Evolutionary conservation across 345 rosid species (phyloP).

Genomic region (Crucihimalaya himalaica): DNA sequence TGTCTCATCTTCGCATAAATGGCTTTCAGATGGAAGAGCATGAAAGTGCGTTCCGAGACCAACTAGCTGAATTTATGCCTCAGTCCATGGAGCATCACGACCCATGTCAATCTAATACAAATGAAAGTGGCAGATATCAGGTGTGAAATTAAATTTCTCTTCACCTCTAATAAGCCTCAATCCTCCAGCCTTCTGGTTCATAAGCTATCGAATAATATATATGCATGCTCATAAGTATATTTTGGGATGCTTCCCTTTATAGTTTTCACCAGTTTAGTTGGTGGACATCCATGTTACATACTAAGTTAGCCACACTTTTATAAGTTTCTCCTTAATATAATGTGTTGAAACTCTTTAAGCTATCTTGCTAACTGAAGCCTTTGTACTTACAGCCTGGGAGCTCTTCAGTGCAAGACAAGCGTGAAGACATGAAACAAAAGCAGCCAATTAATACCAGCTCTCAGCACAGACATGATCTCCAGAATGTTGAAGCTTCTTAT

Average conservation of each 20-base stretch:
- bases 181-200: slow-evolving; percentile 9
- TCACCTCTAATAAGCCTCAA: slow-evolving; percentile 3
- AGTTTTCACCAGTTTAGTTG: not conserved
- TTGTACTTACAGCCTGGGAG: slow-evolving; percentile 45
- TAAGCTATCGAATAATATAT: slow-evolving; percentile 5
- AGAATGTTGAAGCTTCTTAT: slow-evolving; percentile 37
- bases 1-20: slow-evolving; percentile 34
- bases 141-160: slow-evolving; percentile 36
- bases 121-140: slow-evolving; percentile 40
- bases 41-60: slow-evolving; percentile 52
- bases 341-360: slow-evolving; percentile 13
- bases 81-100: slow-evolving; percentile 26
- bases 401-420: slow-evolving; percentile 42
- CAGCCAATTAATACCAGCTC: slow-evolving; percentile 37
- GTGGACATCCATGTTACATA: slow-evolving; percentile 14
- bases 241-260: slow-evolving; percentile 19
- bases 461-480: slow-evolving; percentile 31
- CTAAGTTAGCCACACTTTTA: slow-evolving; percentile 10
- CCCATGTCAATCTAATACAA: slow-evolving; percentile 40
- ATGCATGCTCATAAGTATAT: slow-evolving; percentile 1
- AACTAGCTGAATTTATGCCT: slow-evolving; percentile 38
- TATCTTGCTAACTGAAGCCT: slow-evolving; percentile 25
- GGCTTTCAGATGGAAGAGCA: slow-evolving; percentile 66
- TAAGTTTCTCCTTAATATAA: slow-evolving; percentile 13
- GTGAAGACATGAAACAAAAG: slow-evolving; percentile 37